Conservation (phyloP, 108 stramenopile genomes). For the Fragilariopsis cylindrus region DNA sequence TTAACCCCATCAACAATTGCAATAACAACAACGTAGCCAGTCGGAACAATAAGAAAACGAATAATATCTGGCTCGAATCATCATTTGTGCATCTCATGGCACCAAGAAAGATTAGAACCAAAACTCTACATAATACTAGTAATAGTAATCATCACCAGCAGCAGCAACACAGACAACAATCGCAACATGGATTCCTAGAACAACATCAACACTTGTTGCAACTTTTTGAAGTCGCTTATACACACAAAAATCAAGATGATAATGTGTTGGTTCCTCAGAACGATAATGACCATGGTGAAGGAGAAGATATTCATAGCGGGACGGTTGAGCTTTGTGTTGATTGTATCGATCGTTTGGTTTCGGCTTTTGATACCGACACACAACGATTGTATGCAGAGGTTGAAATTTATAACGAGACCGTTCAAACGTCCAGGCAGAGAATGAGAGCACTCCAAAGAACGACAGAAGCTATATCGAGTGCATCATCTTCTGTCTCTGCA, state of each 20-base stretch:
- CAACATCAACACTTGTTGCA: conserved; percentile 22
- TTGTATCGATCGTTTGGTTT: conserved; percentile 43
- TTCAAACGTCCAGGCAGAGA: conserved; percentile 19
- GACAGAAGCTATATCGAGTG: not conserved
- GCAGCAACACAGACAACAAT: conserved; percentile 7
- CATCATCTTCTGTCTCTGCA: not conserved
- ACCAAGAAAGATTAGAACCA: conserved; percentile 1
- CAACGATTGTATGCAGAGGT: conserved; percentile 47
- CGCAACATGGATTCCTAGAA: conserved; percentile 33
- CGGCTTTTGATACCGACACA: conserved; percentile 51
- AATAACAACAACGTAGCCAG: not conserved
- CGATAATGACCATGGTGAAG: not conserved
- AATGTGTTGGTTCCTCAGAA: not conserved
- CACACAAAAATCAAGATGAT: not conserved
- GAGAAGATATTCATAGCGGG: not conserved
- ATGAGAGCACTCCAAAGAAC: conserved; percentile 22
- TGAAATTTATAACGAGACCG: conserved; percentile 37
- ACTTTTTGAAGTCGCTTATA: conserved; percentile 24
- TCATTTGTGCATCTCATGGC: conserved; percentile 44
- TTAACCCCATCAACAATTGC: not conserved
- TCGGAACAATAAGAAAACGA: not conserved
- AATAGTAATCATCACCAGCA: not conserved
- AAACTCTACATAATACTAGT: not conserved
- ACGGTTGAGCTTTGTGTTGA: conserved; percentile 36
- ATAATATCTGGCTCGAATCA: conserved; percentile 35